phyloP scores from a whole-genome alignment of 163 green algal genomes.

The Chlorella variabilis region DNA sequence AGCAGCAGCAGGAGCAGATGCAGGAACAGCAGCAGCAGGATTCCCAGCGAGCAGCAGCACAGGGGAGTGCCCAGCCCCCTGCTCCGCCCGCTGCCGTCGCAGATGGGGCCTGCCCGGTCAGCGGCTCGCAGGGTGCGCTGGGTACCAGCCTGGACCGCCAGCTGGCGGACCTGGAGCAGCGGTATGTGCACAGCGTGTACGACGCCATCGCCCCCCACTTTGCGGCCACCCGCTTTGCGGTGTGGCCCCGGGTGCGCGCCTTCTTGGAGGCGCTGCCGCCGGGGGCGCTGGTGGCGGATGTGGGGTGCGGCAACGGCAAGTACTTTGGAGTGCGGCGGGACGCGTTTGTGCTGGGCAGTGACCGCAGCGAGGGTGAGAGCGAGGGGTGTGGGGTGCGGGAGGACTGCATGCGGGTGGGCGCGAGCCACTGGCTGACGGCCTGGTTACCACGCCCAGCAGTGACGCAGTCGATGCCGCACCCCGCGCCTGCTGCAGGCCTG shows the following conservation, averaged over 20 bases:
- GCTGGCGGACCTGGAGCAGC: constrained; percentile 62
- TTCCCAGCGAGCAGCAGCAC: neutral
- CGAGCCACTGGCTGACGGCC: too few relatives aligned
- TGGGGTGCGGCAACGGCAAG: constrained; percentile 98
- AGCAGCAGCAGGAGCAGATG: neutral
- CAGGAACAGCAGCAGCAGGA: neutral
- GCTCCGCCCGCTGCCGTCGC: too few relatives aligned
- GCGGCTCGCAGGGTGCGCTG: too few relatives aligned
- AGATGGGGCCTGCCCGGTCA: too few relatives aligned
- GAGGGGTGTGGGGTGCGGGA: neutral
- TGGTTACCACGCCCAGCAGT: too few relatives aligned
- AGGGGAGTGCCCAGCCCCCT: too few relatives aligned
- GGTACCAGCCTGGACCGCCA: constrained; percentile 23
- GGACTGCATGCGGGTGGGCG: too few relatives aligned
- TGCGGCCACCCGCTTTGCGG: constrained; percentile 89
- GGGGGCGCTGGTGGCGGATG: constrained; percentile 86
- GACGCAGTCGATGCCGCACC: too few relatives aligned
- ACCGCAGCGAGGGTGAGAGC: constrained; percentile 76
- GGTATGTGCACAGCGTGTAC: constrained; percentile 87
- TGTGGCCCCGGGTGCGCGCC: constrained; percentile 84
- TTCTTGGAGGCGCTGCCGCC: constrained; percentile 85
- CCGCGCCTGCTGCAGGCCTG: constrained; percentile 70
- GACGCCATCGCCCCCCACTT: constrained; percentile 96
- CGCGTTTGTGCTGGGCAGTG: constrained; percentile 79
- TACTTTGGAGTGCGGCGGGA: constrained; percentile 89